phyloP scores from a whole-genome alignment of 352 stramenopile species.

The Phytophthora pini region DNA sequence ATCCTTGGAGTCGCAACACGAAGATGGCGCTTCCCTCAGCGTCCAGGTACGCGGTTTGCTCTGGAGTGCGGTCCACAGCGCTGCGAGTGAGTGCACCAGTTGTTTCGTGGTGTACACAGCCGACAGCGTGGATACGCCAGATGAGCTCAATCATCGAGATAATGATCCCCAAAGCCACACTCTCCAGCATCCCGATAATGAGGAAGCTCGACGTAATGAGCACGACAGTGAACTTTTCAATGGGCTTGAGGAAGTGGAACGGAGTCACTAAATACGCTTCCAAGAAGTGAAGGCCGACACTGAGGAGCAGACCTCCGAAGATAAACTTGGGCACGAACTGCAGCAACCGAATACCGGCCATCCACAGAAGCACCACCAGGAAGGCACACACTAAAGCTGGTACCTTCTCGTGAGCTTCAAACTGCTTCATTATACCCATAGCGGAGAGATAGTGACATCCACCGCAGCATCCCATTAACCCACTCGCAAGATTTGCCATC shows the following conservation, averaged over 20 bases:
- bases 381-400: conserved; percentile 74
- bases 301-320: conserved; percentile 78
- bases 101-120: conserved; percentile 80
- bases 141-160: conserved; percentile 86
- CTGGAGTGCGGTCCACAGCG: conserved; percentile 69
- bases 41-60: conserved; percentile 66
- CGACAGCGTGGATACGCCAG: conserved; percentile 79
- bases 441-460: conserved; percentile 84
- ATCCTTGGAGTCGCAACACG: conserved; percentile 76
- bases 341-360: conserved; percentile 65
- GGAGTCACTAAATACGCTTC: conserved; percentile 80
- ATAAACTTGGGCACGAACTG: conserved; percentile 87
- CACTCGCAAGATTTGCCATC: conserved; percentile 72
- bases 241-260: conserved; percentile 73
- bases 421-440: conserved; percentile 89
- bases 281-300: conserved; percentile 79
- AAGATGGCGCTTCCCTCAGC: conserved; percentile 66
- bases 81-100: conserved; percentile 69
- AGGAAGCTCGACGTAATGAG: conserved; percentile 78
- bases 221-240: conserved; percentile 70
- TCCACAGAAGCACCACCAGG: conserved; percentile 66
- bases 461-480: conserved; percentile 70
- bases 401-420: conserved; percentile 78
- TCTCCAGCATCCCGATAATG: conserved; percentile 74
- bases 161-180: conserved; percentile 73